Evolutionary conservation across 1,139 yeast species (phyloP).

Genomic region (Pneumocystis murina): DNA sequence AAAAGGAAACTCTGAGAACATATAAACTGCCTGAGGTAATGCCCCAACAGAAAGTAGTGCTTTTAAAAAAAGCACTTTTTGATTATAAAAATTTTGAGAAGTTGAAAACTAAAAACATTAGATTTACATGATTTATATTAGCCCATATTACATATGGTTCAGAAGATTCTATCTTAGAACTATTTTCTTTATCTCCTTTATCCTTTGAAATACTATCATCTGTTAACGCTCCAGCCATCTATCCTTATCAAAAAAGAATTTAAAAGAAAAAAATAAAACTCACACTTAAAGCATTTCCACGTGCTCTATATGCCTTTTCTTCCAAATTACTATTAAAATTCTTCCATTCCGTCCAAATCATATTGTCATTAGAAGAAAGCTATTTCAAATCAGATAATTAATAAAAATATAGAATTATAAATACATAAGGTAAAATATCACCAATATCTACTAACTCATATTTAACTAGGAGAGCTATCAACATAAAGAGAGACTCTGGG

Average conservation of each 20-base stretch:
- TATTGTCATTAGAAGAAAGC: conserved; percentile 30
- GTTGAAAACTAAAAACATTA: neutral
- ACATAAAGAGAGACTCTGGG: conserved; percentile 35
- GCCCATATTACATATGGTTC: neutral
- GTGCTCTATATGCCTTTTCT: conserved; percentile 48
- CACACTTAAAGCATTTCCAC: conserved; percentile 67
- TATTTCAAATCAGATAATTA: neutral
- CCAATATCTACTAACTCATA: conserved; percentile 56
- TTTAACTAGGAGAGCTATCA: conserved; percentile 45
- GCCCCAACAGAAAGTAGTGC: conserved; percentile 48
- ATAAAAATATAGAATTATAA: neutral
- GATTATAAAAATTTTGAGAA: conserved; percentile 13
- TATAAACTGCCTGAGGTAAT: conserved; percentile 45
- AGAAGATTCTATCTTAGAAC: neutral
- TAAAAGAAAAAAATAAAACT: conserved; percentile 36
- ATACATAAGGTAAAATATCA: conserved; percentile 41
- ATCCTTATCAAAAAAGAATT: conserved; percentile 26
- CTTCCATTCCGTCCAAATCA: conserved; percentile 31
- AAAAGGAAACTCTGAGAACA: conserved; percentile 49
- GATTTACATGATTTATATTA: neutral
- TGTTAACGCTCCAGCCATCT: conserved; percentile 41
- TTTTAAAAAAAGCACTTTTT: conserved; percentile 35
- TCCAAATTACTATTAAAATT: conserved; percentile 39
- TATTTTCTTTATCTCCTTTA: conserved; percentile 2
- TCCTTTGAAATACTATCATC: conserved; percentile 3